Evolutionary conservation across 2,329 filamentous ascomycete species (phyloP), one percentile per base, ranked within the genome.

Genomic region (Penicillium sp.): DNA sequence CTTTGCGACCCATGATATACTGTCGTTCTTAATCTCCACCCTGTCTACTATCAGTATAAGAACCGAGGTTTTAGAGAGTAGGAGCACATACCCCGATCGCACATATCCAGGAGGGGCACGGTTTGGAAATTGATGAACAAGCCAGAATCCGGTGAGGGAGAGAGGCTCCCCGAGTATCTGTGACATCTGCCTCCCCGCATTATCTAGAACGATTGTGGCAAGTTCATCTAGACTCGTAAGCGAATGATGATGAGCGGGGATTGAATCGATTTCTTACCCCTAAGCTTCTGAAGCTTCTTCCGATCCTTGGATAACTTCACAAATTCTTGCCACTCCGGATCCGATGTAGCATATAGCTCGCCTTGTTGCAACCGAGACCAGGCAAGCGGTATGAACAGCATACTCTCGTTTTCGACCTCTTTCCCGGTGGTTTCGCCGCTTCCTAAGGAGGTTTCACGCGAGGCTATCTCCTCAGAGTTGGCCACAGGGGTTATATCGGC

Each of bases 321-420:
- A 62, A 87, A 89, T 49, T 79, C 77, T 60, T 79, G 75, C 85
- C 84, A 89, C 70, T 89, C 87, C 3, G 86, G 86, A 63, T 88
- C 85, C 13, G 67, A 70, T 45, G 62, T 57, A 21, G 63, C 55
- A 56, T 75, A 75, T 13, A 70, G 62, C 15, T 71, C 64, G 33
- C 72, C 71, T 50, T 69, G 59, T 35, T 64, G 60, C 51, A 71
- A 56, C 15, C 27, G 75, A 77, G 51, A 80, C 80, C 59, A 84
- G 4, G 85, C 85, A 52, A 89, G 82, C 0, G 87, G 84, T 8
- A 89, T 80, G 59, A 89, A 89, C 15, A 81, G 62, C 2, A 80
- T 72, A 19, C 81, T 77, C 15, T 77, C 75, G 4, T 80, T 76
- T 2, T 79, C 77, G 2, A 65, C 61, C 64, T 61, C 59, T 10